A percentile compares a stretch with the other conserved stretches of the same genome.
Conservation (phyloP, 208 protist species). For the Trypanosoma scelopori region DNA sequence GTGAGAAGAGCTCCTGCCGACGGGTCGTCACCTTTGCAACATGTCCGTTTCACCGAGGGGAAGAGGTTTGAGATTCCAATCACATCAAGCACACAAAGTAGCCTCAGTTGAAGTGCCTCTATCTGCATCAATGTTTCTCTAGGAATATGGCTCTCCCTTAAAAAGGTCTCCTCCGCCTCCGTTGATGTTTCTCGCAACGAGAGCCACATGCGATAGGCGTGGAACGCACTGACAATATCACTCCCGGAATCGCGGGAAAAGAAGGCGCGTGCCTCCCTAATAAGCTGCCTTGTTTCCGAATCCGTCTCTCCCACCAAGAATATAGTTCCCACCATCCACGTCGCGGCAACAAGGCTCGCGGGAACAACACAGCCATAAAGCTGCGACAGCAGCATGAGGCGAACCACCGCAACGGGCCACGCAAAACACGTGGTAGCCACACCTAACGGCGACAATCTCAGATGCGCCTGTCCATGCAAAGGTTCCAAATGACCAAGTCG, state of each 20-base stretch:
- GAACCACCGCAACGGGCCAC: slow-evolving; percentile 44
- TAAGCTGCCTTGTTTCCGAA: slow-evolving; percentile 37
- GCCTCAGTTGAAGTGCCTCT: slow-evolving; percentile 21
- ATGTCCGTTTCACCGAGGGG: not conserved
- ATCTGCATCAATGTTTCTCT: slow-evolving; percentile 34
- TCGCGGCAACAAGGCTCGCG: slow-evolving; percentile 60
- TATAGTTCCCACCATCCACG: slow-evolving; percentile 62
- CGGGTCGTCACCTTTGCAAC: not conserved
- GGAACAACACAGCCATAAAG: slow-evolving; percentile 52
- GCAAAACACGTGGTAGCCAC: slow-evolving; percentile 44
- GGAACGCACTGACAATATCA: slow-evolving; percentile 62
- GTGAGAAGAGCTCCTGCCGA: not conserved
- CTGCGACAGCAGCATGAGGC: slow-evolving; percentile 45
- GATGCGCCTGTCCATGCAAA: not conserved
- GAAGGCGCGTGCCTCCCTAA: slow-evolving; percentile 67
- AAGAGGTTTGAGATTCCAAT: slow-evolving; percentile 11
- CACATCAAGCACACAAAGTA: slow-evolving; percentile 23
- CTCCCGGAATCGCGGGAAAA: slow-evolving; percentile 70
- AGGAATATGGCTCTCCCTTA: slow-evolving; percentile 57
- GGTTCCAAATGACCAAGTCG: slow-evolving; percentile 49
- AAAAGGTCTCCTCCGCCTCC: slow-evolving; percentile 37
- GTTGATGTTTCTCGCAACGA: slow-evolving; percentile 28
- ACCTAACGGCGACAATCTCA: slow-evolving; percentile 46
- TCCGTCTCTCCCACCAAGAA: slow-evolving; percentile 34
- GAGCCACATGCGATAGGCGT: slow-evolving; percentile 86